These are phyloP conservation scores for Phlegmacium glaucopus DNA, from an alignment of 768 basidiomycete species.

Conservation along the genomic window DNA sequence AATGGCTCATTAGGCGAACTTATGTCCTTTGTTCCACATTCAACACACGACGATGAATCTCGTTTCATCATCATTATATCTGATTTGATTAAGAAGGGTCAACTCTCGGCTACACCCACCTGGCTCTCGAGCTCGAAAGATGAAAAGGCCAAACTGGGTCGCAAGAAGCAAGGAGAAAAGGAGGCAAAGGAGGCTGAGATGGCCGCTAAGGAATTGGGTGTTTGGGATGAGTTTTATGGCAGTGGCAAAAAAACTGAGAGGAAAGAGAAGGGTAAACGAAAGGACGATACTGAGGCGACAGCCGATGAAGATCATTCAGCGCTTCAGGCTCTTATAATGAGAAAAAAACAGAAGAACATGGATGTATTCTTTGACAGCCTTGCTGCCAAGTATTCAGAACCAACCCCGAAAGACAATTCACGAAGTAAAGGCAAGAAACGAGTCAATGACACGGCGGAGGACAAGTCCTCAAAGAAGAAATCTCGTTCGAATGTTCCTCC, in stretches of 20 bases:
- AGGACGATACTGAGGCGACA: conserved; percentile 33
- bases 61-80: conserved; percentile 76
- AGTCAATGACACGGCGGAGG: conserved; percentile 37
- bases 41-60: conserved; percentile 77
- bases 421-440: conserved; percentile 58
- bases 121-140: conserved; percentile 80
- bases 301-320: conserved; percentile 63
- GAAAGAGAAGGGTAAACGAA: conserved; percentile 46
- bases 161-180: conserved; percentile 70
- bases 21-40: conserved; percentile 84
- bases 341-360: conserved; percentile 63
- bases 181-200: conserved; percentile 85
- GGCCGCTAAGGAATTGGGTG: conserved; percentile 81
- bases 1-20: conserved; percentile 78
- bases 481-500: conserved; percentile 33
- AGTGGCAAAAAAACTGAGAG: conserved; percentile 63
- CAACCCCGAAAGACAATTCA: conserved; percentile 35
- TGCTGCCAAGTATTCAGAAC: conserved; percentile 68
- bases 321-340: conserved; percentile 79
- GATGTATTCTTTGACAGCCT: conserved; percentile 73
- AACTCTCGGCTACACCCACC: conserved; percentile 47
- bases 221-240: conserved; percentile 93
- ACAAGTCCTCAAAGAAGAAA: conserved; percentile 50
- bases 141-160: conserved; percentile 70
- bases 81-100: conserved; percentile 56